Conservation (phyloP, 495 filamentous ascomycete genomes). For the Umbilicaria muhlenbergii region DNA sequence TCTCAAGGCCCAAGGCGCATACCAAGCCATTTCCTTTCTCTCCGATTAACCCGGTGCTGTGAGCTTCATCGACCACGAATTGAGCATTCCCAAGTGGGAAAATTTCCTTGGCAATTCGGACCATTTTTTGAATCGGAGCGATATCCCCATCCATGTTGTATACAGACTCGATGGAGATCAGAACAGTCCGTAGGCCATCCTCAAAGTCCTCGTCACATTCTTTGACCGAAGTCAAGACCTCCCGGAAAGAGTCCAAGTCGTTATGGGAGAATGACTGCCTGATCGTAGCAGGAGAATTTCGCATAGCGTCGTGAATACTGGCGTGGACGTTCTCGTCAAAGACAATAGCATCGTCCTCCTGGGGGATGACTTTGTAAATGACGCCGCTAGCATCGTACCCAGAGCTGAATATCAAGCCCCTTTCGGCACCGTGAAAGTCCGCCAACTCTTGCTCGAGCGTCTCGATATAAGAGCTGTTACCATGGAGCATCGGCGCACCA, state of each 20-base stretch:
- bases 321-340: constrained; percentile 68
- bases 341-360: constrained; percentile 50
- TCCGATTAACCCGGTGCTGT: constrained; percentile 55
- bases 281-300: constrained; percentile 37
- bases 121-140: constrained; percentile 43
- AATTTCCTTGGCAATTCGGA: constrained; percentile 36
- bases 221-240: constrained; percentile 23
- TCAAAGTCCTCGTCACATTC: constrained; percentile 16
- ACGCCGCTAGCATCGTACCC: constrained; percentile 67
- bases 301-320: constrained; percentile 65
- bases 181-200: constrained; percentile 26
- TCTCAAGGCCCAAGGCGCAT: constrained; percentile 47
- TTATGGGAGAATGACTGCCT: constrained; percentile 47
- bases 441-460: constrained; percentile 49
- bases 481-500: constrained; percentile 35
- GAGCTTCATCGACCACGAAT: constrained; percentile 68
- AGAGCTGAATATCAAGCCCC: constrained; percentile 60
- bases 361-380: constrained; percentile 50
- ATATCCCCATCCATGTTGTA: constrained; percentile 81
- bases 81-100: constrained; percentile 45
- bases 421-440: constrained; percentile 43
- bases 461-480: constrained; percentile 51
- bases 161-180: constrained; percentile 58
- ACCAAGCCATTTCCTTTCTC: constrained; percentile 49
- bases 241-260: constrained; percentile 26